Base-by-base conservation (phyloP, 1,139 yeast genomes). In the Lodderomyces elongisporus region DNA sequence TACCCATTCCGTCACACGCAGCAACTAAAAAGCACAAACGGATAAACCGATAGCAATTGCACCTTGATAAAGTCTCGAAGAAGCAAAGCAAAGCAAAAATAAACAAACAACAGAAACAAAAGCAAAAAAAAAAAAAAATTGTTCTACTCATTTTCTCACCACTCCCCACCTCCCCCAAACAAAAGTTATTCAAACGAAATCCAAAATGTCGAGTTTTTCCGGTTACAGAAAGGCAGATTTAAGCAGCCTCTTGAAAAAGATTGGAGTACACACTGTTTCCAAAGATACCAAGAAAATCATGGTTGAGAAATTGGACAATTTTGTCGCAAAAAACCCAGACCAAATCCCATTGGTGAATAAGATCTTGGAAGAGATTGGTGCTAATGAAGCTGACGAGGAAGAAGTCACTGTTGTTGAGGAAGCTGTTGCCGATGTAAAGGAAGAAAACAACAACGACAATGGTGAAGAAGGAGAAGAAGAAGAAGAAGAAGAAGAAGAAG, bases 271-370 rank as follows among this genome's bases (percentile, higher is more conserved):
- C 33, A 56, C 60, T 27, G 49, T 53, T 35, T 42, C 62, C 31
- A 68, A 66, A 44, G 71, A 65, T 45, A 67, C 71, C 35, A 68
- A 68, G 49, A 64, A 58, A 48, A 54, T 59, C 30, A 62, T 68
- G 48, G 50, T 67, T 25, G 66, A 65, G 25, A 66, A 64, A 46
- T 58, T 71, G 34, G 69, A 66, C 29, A 51, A 48, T 16, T 63
- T 55, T 51, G 44, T 62, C 51, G 52, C 54, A 39, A 46, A 60
- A 33, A 59, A 60, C 40, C 71, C 58, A 12, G 66, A 62, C 34
- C 70, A 65, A 24, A 59, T 55, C 30, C 53, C 55, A 26, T 47
- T 61, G 26, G 50, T 51, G 24, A 58, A 56, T 33, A 53, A 43
- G 5, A 30, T 42, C 17, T 32, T 45, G n/a, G 56, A 47, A 27